These are phyloP conservation scores for Rhodotorula sp. DNA, from an alignment of 1,284 basidiomycete genomes.

Conservation along the genomic window DNA sequence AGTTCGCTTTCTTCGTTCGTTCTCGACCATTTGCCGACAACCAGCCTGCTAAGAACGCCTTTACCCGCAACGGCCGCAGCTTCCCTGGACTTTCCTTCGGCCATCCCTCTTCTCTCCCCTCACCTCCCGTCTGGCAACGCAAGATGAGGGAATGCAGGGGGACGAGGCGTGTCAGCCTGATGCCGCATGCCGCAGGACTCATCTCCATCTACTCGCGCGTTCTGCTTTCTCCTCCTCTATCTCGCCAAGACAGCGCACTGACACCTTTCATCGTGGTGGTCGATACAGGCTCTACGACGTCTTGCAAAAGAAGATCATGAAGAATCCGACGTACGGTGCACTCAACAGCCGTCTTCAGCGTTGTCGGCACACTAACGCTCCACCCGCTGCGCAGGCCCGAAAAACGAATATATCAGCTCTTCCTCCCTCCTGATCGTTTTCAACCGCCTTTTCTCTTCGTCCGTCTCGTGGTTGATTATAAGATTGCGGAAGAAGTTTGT, in stretches of 20 bases:
- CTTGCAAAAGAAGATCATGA: conserved; percentile 43
- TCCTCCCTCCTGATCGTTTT: conserved; percentile 40
- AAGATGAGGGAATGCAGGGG: background rate
- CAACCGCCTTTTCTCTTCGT: conserved; percentile 50
- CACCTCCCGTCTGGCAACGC: background rate
- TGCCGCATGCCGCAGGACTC: conserved; percentile 35
- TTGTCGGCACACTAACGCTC: background rate
- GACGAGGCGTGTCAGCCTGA: conserved; percentile 10
- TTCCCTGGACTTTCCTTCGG: background rate
- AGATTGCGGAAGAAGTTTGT: conserved; percentile 57
- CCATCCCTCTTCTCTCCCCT: background rate
- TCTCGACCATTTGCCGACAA: background rate
- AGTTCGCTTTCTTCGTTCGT: background rate
- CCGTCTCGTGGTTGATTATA: conserved; percentile 91
- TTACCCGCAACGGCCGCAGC: no score
- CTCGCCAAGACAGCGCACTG: background rate
- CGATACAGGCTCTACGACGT: conserved; percentile 33
- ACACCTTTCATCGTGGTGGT: background rate
- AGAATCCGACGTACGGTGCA: conserved; percentile 39
- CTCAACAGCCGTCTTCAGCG: background rate
- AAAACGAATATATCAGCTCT: conserved; percentile 40
- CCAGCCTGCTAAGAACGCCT: no score
- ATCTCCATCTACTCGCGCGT: conserved; percentile 38
- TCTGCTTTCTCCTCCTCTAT: no score
- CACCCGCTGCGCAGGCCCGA: conserved; percentile 15